Evolutionary conservation across 2,329 filamentous ascomycete genomes (phyloP), one percentile per base, ranked within the genome.

Genomic region (Nemania sp.): DNA sequence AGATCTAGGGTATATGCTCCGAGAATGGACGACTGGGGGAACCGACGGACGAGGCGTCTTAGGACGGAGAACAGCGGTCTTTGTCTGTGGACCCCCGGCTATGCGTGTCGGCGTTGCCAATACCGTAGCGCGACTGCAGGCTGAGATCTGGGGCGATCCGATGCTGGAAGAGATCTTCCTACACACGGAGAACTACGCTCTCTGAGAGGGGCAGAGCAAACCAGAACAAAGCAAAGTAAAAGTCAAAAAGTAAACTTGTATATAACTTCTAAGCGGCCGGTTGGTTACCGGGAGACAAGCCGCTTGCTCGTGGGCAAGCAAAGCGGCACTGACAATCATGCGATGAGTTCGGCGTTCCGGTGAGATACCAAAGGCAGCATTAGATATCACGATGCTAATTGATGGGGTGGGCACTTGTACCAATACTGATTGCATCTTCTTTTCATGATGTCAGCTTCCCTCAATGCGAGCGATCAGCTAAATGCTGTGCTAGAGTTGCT

Each of bases 171-270:
- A 97, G 80, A 89, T 97, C 49, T 97, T 92, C 70, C 73, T 97
- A 70, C 93, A 97, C 75, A 90, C 92, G 3, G 93, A 97, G 78
- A 97, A 97, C 71, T 97, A 96, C 75, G 90, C 91, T 46, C 78
- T 96, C 58, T 96, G 72, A 52, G 19, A 22, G 26, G 5, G 19
- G 22, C 12, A 30, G 24, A 33, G 8, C n/a, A 12, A 12, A 34
- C n/a, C n/a, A n/a, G 19, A 28, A 5, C 6, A 17, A 3, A 49
- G 22, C 23, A 26, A 17, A 23, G 11, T 22, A 22, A 17, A 7
- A 19, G 11, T 40, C 20, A 20, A n/a, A 36, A 36, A 48, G 31
- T 24, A 33, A 31, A 28, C 36, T 28, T 60, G 55, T 60, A 58
- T 56, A 58, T 60, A 58, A 11, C n/a, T 42, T 9, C 14, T 19